phyloP scores from a whole-genome alignment of 345 rosid genomes.

The thale cress (Arabidopsis thaliana) region TAIR10.1 NC_003074.8:8174001-8174500 shows the following conservation, averaged over 20 bases:
- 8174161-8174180: constrained; percentile 74
- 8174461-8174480: background rate
- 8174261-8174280: no score
- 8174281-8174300: no score
- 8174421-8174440: background rate
- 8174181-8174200: constrained; percentile 59
- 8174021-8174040: constrained; percentile 1
- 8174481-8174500: background rate
- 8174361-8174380: background rate
- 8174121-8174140: constrained; percentile 64
- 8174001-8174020: constrained; percentile 17
- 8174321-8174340: background rate
- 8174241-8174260: constrained; percentile 42
- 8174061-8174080: constrained; percentile 2
- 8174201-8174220: constrained; percentile 70
- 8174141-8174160: constrained; percentile 67
- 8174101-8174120: constrained; percentile 70
- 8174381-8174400: background rate
- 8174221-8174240: constrained; percentile 77
- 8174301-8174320: no score
- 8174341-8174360: background rate
- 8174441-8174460: background rate
- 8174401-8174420: background rate
- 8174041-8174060: background rate
- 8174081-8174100: constrained; percentile 94